Conservation (phyloP, 345 rosid genomes). For the Pugionium cornutum region DNA sequence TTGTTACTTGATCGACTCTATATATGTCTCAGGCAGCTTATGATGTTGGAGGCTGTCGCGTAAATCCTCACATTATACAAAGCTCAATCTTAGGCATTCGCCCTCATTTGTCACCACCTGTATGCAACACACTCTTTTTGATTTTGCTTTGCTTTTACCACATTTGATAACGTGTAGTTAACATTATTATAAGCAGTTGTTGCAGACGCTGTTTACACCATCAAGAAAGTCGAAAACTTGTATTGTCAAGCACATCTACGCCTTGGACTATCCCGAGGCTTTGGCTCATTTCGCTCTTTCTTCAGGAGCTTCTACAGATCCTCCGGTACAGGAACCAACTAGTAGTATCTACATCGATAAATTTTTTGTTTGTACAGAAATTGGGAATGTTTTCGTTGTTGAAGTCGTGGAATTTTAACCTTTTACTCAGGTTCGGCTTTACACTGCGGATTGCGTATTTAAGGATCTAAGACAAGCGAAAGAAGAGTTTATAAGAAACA, state of each 20-base stretch:
- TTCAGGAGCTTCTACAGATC: slow-evolving; percentile 73
- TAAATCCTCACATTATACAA: slow-evolving; percentile 64
- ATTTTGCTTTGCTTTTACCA: not conserved
- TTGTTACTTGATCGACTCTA: slow-evolving; percentile 17
- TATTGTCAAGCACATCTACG: slow-evolving; percentile 55
- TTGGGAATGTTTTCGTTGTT: not conserved
- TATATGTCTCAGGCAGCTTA: slow-evolving; percentile 65
- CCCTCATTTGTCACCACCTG: slow-evolving; percentile 63
- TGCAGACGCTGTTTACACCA: slow-evolving; percentile 69
- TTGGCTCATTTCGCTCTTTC: slow-evolving; percentile 84
- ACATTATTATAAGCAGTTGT: slow-evolving; percentile 54
- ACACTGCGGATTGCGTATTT: slow-evolving; percentile 57
- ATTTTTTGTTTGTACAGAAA: not conserved
- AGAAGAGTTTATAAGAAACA: slow-evolving; percentile 61
- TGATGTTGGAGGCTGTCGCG: slow-evolving; percentile 69
- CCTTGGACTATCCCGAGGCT: slow-evolving; percentile 77
- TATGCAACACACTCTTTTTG: slow-evolving; percentile 36
- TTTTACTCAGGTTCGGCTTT: slow-evolving; percentile 59
- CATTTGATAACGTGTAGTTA: slow-evolving; percentile 4
- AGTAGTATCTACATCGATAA: too few relatives aligned
- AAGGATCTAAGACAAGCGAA: slow-evolving; percentile 57
- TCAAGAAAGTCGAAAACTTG: slow-evolving; percentile 62
- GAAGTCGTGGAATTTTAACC: not conserved
- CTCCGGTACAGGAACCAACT: slow-evolving; percentile 43
- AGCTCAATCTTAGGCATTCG: slow-evolving; percentile 69